Evolutionary conservation across 352 stramenopile species (phyloP).

Genomic region (Globisporangium perplexum): DNA sequence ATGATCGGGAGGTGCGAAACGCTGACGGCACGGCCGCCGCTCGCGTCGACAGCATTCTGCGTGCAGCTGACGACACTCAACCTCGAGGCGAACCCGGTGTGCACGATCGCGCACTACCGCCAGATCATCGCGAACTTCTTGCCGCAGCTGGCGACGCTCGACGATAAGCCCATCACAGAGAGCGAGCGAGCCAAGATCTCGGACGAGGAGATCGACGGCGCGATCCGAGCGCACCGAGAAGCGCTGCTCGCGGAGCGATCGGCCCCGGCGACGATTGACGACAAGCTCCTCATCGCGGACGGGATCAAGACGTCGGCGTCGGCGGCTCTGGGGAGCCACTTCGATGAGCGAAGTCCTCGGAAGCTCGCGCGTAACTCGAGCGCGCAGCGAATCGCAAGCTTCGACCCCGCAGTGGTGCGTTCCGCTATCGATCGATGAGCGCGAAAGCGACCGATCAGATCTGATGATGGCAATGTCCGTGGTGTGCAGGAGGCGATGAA

Average conservation of each 20-base stretch:
- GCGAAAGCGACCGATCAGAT: not conserved
- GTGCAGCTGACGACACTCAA: slow-evolving; percentile 54
- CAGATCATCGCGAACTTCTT: slow-evolving; percentile 65
- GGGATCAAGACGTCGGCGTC: slow-evolving; percentile 14
- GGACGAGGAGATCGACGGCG: slow-evolving; percentile 42
- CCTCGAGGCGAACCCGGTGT: slow-evolving; percentile 64
- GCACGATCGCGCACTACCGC: slow-evolving; percentile 46
- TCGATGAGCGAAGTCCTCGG: slow-evolving; percentile 16
- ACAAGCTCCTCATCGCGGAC: slow-evolving; percentile 12
- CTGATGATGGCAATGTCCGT: not conserved
- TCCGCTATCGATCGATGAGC: not conserved
- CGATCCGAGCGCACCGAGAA: slow-evolving; percentile 27
- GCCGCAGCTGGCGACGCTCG: slow-evolving; percentile 60
- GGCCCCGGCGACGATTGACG: slow-evolving; percentile 5
- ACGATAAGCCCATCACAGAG: slow-evolving; percentile 33
- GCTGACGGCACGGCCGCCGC: not conserved
- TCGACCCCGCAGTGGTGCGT: slow-evolving; percentile 13
- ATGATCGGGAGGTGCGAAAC: not conserved
- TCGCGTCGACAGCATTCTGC: slow-evolving; percentile 41
- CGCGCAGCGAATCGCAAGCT: slow-evolving; percentile 7
- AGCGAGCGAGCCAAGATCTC: slow-evolving; percentile 35
- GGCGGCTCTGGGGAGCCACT: not conserved
- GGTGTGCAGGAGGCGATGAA: slow-evolving; percentile 17
- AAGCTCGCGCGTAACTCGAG: slow-evolving; percentile 28
- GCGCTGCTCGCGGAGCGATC: slow-evolving; percentile 4